Base-by-base conservation (phyloP, 345 rosid species). In the Eutrema japonicum region DNA sequence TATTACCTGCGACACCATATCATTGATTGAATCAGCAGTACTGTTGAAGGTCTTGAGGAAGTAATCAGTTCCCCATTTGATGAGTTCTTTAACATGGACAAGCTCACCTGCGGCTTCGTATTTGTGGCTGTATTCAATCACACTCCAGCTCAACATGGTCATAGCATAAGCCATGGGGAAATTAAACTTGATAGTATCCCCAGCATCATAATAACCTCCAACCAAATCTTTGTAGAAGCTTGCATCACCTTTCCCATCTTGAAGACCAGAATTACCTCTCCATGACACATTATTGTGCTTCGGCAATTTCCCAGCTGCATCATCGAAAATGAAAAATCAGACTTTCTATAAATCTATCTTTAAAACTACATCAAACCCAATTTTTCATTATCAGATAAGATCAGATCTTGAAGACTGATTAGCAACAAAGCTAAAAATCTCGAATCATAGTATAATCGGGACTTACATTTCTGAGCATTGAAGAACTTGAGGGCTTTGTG, bases 131-230 rank as follows among this genome's bases (percentile, higher is more conserved):
- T 96, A 96, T 60, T 96, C 99, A 7, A 96, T 92, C 22, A 96
- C 98, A 68, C 98, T 92, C 98, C 98, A 96, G 68, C 99, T 96
- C 80, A 96, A 74, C 99, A 96, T 89, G 1, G 99, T 96, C 88
- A 96, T 85, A 66, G 99, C 85, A 79, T 90, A 96, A 42, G 99
- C 86, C 59, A 76, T 67, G 16, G 98, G 99, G 69, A 92, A 96
- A 62, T 92, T 73, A 79, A 92, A 96, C 82, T 96, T 96, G 76
- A 96, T 92, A 16, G 99, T 84, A 83, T 96, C 99, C 10, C 99
- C 98, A 1, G 97, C 99, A 53, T 96, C 99, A 26, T 90, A 96
- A 65, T 78, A 96, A 1, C 98, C 99, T 5, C 99, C 98, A 4
- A 78, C 85, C 64, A 96, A 84, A 78, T 96, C 88, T 63, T 90